Conservation (phyloP, 768 basidiomycete genomes). For the Pleurotus platypus region DNA sequence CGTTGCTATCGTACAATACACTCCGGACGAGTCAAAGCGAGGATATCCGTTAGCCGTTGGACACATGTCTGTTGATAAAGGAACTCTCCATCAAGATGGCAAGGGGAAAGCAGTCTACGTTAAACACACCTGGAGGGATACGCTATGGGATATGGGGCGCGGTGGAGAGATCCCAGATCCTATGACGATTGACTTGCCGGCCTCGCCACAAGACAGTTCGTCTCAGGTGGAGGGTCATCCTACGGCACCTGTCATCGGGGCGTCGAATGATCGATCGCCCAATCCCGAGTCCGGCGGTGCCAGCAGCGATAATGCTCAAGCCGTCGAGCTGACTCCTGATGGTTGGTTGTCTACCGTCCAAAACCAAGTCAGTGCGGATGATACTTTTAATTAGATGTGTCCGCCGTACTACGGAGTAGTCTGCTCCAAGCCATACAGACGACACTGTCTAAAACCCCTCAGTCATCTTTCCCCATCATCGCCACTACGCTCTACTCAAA, state of each 20-base stretch:
- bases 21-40: slow-evolving; percentile 25
- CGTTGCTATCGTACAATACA: slow-evolving; percentile 58
- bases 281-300: too few species aligned
- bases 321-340: background rate
- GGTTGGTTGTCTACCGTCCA: background rate
- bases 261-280: too few species aligned
- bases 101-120: slow-evolving; percentile 80
- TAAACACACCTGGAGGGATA: slow-evolving; percentile 75
- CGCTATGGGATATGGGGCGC: slow-evolving; percentile 70
- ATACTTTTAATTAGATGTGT: slow-evolving; percentile 38
- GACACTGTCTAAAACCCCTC: slow-evolving; percentile 39
- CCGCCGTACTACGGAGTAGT: slow-evolving; percentile 52
- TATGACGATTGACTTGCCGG: background rate
- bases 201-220: too few species aligned
- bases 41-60: slow-evolving; percentile 76
- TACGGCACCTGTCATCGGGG: too few species aligned
- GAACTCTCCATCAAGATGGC: slow-evolving; percentile 36
- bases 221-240: too few species aligned
- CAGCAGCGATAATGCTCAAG: too few species aligned
- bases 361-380: too few species aligned
- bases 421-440: slow-evolving; percentile 65
- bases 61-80: slow-evolving; percentile 55
- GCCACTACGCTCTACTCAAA: slow-evolving; percentile 74
- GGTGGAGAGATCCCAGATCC: slow-evolving; percentile 54
- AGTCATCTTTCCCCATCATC: slow-evolving; percentile 67